These are phyloP conservation scores for Toxoplasma gondii DNA, from an alignment of 169 alveolate species.

Conservation along the genomic window DNA sequence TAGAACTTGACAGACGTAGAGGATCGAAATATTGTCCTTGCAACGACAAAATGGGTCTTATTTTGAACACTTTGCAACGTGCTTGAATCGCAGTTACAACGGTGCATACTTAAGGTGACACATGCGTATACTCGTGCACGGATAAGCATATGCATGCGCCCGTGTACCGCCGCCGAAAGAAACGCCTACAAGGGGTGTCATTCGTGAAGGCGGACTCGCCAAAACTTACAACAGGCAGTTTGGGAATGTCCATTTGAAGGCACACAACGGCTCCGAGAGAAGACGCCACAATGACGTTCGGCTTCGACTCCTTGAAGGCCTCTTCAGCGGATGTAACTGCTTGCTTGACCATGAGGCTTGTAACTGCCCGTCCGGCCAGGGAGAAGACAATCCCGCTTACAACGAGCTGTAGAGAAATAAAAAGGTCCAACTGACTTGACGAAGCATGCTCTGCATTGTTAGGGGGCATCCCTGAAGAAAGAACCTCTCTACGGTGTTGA, in stretches of 20 bases:
- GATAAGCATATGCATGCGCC: too few species aligned
- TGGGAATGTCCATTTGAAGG: conserved; percentile 58
- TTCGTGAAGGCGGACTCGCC: neutral
- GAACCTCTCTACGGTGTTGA: neutral
- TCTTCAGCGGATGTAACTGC: conserved; percentile 26
- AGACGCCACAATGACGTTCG: conserved; percentile 58
- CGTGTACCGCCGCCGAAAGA: too few species aligned
- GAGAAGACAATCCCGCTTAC: neutral
- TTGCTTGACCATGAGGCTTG: conserved; percentile 28
- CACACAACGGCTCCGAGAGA: conserved; percentile 51
- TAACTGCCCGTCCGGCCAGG: conserved; percentile 52
- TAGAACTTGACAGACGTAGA: too few species aligned
- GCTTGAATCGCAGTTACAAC: too few species aligned
- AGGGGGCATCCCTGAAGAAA: neutral
- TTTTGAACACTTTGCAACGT: too few species aligned
- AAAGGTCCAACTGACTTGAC: neutral
- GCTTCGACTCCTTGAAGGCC: conserved; percentile 37
- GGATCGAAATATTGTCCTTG: too few species aligned
- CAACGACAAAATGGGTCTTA: too few species aligned
- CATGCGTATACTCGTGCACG: too few species aligned
- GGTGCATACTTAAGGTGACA: too few species aligned
- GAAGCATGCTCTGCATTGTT: neutral
- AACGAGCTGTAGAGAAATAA: neutral
- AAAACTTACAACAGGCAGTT: conserved; percentile 46
- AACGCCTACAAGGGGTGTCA: too few species aligned